phyloP scores from a whole-genome alignment of 2,329 filamentous ascomycete genomes.

The Alternaria consortialis region DNA sequence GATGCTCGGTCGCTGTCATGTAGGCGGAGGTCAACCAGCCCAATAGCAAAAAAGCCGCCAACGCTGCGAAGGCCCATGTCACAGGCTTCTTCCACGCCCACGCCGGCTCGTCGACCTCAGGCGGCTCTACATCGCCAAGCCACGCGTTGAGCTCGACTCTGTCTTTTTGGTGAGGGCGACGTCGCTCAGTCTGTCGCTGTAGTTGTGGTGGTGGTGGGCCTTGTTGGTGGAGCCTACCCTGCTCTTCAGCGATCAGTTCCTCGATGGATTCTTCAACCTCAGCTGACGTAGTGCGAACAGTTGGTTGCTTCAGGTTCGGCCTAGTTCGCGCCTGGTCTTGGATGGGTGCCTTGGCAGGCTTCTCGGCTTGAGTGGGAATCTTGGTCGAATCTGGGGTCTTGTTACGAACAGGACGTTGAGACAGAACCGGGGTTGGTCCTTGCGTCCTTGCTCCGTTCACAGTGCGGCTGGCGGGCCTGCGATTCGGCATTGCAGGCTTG shows the following conservation, averaged over 20 bases:
- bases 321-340: neutral
- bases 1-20: slow-evolving; percentile 6
- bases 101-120: slow-evolving; percentile 21
- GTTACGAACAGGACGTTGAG: neutral
- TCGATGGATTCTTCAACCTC: slow-evolving; percentile 22
- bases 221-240: slow-evolving; percentile 25
- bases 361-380: slow-evolving; percentile 7
- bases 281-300: neutral
- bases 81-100: slow-evolving; percentile 25
- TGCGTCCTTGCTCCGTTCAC: slow-evolving; percentile 7
- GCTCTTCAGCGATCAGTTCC: slow-evolving; percentile 29
- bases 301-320: neutral
- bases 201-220: slow-evolving; percentile 19
- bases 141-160: slow-evolving; percentile 27
- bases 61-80: slow-evolving; percentile 19
- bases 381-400: slow-evolving; percentile 1
- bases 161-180: slow-evolving; percentile 15
- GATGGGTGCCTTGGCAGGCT: slow-evolving; percentile 1
- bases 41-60: slow-evolving; percentile 13
- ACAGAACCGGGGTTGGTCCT: slow-evolving; percentile 5
- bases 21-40: slow-evolving; percentile 3
- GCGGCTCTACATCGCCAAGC: slow-evolving; percentile 28
- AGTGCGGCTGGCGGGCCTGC: slow-evolving; percentile 5
- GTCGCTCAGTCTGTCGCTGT: slow-evolving; percentile 6
- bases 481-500: slow-evolving; percentile 9